These are phyloP conservation scores for Camelina neglecta DNA, from an alignment of 345 rosid species.

Conservation along the genomic window DNA sequence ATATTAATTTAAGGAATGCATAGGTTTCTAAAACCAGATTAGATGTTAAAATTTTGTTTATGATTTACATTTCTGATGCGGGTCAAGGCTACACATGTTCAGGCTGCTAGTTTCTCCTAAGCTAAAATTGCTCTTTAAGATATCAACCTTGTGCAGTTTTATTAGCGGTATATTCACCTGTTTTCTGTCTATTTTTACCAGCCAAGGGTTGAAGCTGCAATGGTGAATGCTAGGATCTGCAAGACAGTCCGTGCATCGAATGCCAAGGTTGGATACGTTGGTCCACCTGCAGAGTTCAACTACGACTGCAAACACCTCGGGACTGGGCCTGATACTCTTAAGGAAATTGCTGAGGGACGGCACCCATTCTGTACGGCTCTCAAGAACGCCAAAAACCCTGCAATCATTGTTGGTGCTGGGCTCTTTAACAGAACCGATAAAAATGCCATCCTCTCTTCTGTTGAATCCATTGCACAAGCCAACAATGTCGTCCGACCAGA, in stretches of 20 bases:
- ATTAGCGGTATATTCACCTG: slow-evolving; percentile 14
- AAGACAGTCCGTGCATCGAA: slow-evolving; percentile 82
- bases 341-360: slow-evolving; percentile 77
- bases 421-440: slow-evolving; percentile 81
- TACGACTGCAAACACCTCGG: slow-evolving; percentile 89
- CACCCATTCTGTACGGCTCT: slow-evolving; percentile 75
- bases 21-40: background rate
- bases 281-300: slow-evolving; percentile 79
- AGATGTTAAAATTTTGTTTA: background rate
- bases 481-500: slow-evolving; percentile 78
- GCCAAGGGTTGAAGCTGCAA: slow-evolving; percentile 98
- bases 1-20: background rate
- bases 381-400: slow-evolving; percentile 85
- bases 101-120: background rate
- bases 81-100: background rate
- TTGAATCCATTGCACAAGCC: slow-evolving; percentile 74
- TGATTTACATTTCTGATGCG: background rate
- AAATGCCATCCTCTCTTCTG: slow-evolving; percentile 74
- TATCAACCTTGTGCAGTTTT: background rate
- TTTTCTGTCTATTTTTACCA: slow-evolving; percentile 49
- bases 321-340: slow-evolving; percentile 78
- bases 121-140: background rate
- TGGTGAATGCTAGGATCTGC: slow-evolving; percentile 94
- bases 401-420: slow-evolving; percentile 87
- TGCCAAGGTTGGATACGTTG: slow-evolving; percentile 92